A percentile compares a stretch with the other conserved stretches of the same genome.
Evolutionary conservation across 2,329 filamentous ascomycete genomes (phyloP).

Genomic region (Phaeosphaeriaceae sp.): DNA sequence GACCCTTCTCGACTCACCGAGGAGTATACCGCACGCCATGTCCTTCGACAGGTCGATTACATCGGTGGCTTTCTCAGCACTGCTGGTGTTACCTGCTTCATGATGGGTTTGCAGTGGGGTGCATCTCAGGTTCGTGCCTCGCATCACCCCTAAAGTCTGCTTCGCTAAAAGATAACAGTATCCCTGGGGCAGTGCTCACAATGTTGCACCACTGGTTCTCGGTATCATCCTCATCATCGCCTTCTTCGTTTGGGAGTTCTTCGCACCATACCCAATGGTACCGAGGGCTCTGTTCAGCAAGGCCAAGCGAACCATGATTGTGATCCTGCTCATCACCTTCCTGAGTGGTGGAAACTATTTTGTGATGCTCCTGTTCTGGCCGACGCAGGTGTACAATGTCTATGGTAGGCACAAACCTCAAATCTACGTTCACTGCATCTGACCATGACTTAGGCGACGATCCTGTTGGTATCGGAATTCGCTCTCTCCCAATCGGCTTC

Average conservation of each 20-base stretch:
- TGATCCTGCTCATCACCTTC: slow-evolving; percentile 45
- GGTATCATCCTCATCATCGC: slow-evolving; percentile 57
- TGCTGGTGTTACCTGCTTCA: slow-evolving; percentile 39
- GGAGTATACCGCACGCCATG: slow-evolving; percentile 45
- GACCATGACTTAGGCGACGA: slow-evolving; percentile 56
- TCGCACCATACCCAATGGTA: slow-evolving; percentile 54
- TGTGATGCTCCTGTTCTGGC: slow-evolving; percentile 44
- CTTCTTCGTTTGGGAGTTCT: slow-evolving; percentile 60
- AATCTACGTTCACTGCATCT: background rate
- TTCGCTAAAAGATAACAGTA: slow-evolving; percentile 59
- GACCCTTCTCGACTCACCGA: slow-evolving; percentile 46
- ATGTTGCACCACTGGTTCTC: slow-evolving; percentile 62
- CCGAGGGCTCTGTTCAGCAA: slow-evolving; percentile 44
- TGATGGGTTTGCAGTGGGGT: slow-evolving; percentile 50
- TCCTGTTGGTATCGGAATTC: slow-evolving; percentile 68
- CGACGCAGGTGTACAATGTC: slow-evolving; percentile 42
- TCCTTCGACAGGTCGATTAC: slow-evolving; percentile 39
- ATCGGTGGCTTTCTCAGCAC: slow-evolving; percentile 40
- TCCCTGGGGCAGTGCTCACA: slow-evolving; percentile 62
- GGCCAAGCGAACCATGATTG: slow-evolving; percentile 37
- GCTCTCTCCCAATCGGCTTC: slow-evolving; percentile 70
- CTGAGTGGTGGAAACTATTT: slow-evolving; percentile 46
- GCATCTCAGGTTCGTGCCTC: slow-evolving; percentile 39
- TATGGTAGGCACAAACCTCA: slow-evolving; percentile 28
- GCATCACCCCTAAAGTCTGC: slow-evolving; percentile 35